Evolutionary conservation across 192 early-diverging fungal genomes (phyloP).

Genomic region (Cetraspora pellucida): DNA sequence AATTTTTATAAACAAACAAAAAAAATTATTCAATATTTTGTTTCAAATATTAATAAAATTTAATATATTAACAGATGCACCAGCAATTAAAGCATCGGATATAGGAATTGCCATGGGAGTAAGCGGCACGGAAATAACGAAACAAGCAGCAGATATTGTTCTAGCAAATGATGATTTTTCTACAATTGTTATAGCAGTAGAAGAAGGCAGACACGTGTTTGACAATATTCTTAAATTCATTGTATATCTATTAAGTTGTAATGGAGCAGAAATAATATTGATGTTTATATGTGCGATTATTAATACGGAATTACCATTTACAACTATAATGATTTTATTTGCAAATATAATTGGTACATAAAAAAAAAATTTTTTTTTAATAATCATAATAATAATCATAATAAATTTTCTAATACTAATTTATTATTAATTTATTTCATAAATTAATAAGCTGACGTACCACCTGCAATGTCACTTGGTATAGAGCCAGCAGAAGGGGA

Average conservation of each 20-base stretch:
- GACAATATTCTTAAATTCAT: slow-evolving; percentile 99
- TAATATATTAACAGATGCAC: slow-evolving; percentile 66
- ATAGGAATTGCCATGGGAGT: slow-evolving; percentile 98
- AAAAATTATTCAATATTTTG: neutral
- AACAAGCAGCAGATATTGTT: slow-evolving; percentile 97
- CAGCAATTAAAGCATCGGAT: slow-evolving; percentile 93
- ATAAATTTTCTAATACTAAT: no score
- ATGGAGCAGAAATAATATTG: slow-evolving; percentile 93
- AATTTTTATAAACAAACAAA: neutral
- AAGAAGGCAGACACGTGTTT: slow-evolving; percentile 93
- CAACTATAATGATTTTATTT: slow-evolving; percentile 93
- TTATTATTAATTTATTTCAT: neutral
- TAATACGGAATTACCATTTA: slow-evolving; percentile 84
- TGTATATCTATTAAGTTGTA: slow-evolving; percentile 91
- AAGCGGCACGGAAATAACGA: slow-evolving; percentile 95
- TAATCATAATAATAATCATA: no score
- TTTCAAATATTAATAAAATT: neutral
- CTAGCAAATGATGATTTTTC: slow-evolving; percentile 94
- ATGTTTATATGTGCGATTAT: slow-evolving; percentile 76
- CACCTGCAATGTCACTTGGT: slow-evolving; percentile 92
- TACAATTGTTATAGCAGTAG: slow-evolving; percentile 91
- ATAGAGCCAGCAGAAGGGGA: slow-evolving; percentile 84
- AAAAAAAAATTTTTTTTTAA: no score
- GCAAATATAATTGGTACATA: slow-evolving; percentile 88
- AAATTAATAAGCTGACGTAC: slow-evolving; percentile 75